Percentiles rank a stretch among this genome's conserved stretches.
Conservation (phyloP, 1,284 basidiomycete species). For the Ganoderma lucidum region DNA sequence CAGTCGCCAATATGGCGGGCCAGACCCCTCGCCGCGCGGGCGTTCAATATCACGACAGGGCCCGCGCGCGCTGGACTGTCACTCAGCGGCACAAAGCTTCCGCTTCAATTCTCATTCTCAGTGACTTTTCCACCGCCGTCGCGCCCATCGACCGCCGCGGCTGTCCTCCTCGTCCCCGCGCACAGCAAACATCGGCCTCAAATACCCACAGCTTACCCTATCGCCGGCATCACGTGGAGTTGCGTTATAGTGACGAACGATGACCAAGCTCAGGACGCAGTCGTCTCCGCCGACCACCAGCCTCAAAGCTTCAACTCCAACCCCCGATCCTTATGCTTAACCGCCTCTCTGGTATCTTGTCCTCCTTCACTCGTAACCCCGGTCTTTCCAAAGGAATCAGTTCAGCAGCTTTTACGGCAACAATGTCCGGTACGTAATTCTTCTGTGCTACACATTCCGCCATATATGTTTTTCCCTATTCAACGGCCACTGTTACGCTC, state of each 20-base stretch:
- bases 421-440: constrained; percentile 31
- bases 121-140: neutral
- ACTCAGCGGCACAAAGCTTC: neutral
- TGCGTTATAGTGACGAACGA: constrained; percentile 29
- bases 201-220: constrained; percentile 1
- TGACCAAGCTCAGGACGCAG: constrained; percentile 13
- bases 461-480: constrained; percentile 6
- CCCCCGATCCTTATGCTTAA: constrained; percentile 26
- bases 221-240: constrained; percentile 25
- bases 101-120: neutral
- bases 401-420: constrained; percentile 17
- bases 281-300: neutral
- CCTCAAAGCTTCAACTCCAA: neutral
- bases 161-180: neutral
- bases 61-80: neutral
- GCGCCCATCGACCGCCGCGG: neutral
- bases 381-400: constrained; percentile 28
- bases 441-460: neutral
- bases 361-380: constrained; percentile 21
- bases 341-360: constrained; percentile 29
- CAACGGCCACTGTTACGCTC: constrained; percentile 1
- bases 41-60: constrained; percentile 5
- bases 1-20: neutral
- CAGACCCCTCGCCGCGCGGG: neutral
- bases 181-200: neutral